Evolutionary conservation across 1,284 basidiomycete genomes (phyloP).

Genomic region (Pseudozyma hubeiensis): DNA sequence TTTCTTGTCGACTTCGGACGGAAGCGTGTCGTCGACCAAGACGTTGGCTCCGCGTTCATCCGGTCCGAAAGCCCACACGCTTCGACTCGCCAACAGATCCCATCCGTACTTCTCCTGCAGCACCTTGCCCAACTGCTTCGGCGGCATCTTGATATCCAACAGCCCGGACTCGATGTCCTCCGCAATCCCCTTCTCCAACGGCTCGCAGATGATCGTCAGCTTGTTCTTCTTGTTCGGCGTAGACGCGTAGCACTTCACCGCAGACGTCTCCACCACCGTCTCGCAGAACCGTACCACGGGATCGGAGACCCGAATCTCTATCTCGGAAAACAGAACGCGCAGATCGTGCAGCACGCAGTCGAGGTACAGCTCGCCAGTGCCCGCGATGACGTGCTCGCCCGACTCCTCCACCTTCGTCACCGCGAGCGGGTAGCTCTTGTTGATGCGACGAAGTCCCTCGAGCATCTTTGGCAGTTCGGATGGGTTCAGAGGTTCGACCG

Average conservation of each 20-base stretch:
- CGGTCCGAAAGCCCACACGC: constrained; percentile 99
- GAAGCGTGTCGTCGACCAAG: constrained; percentile 93
- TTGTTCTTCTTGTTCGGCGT: constrained; percentile 92
- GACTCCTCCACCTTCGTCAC: constrained; percentile 97
- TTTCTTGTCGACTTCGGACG: constrained; percentile 96
- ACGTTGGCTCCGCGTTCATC: constrained; percentile 90
- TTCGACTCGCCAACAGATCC: constrained; percentile 95
- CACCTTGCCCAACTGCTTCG: constrained; percentile 59
- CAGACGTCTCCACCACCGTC: constrained; percentile 97
- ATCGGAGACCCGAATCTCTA: constrained; percentile 99
- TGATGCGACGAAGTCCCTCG: constrained; percentile 92
- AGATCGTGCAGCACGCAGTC: constrained; percentile 98
- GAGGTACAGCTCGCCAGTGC: constrained; percentile 95
- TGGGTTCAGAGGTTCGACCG: constrained; percentile 96
- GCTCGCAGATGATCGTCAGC: constrained; percentile 66
- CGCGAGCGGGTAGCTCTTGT: constrained; percentile 95
- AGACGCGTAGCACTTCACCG: constrained; percentile 97
- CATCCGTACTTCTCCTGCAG: constrained; percentile 84
- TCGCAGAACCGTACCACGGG: constrained; percentile 98
- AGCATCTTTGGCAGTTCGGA: constrained; percentile 99
- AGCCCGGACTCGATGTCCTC: constrained; percentile 65
- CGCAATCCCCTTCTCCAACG: constrained; percentile 66
- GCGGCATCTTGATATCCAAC: constrained; percentile 57
- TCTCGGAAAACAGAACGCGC: constrained; percentile 90
- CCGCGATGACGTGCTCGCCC: constrained; percentile 95